Conservation (phyloP, 148 eudicot genomes). For the Gaultheria prostrata region DNA sequence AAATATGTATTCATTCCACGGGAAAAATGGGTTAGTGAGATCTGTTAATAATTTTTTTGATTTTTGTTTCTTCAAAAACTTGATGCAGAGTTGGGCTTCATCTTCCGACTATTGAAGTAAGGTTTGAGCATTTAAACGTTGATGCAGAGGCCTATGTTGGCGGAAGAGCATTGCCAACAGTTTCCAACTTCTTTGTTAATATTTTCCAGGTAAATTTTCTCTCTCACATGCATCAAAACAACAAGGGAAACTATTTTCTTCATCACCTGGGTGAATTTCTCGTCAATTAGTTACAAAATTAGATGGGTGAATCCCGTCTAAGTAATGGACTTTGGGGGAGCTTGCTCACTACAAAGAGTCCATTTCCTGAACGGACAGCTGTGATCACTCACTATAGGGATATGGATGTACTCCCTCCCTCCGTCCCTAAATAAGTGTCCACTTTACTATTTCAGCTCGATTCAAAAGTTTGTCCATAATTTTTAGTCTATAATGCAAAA, state of each 20-base stretch:
- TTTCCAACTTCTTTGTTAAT: conserved; percentile 64
- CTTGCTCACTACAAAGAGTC: too few species aligned
- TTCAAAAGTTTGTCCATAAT: too few species aligned
- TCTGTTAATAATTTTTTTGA: not conserved
- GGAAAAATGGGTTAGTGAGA: not conserved
- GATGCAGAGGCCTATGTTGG: conserved; percentile 74
- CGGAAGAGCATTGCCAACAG: conserved; percentile 78
- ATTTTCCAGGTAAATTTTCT: conserved; percentile 57
- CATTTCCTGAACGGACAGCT: too few species aligned
- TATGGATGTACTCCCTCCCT: too few species aligned
- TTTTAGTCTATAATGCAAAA: too few species aligned
- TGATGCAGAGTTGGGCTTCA: conserved; percentile 68
- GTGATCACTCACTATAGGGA: too few species aligned
- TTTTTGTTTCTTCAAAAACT: not conserved
- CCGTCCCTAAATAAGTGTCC: too few species aligned
- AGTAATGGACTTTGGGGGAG: too few species aligned
- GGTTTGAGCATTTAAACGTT: conserved; percentile 73
- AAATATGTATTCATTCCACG: not conserved
- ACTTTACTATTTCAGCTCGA: too few species aligned
- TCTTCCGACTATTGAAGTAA: conserved; percentile 86
- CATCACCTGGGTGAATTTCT: not conserved
- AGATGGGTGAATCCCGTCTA: too few species aligned
- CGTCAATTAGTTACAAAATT: too few species aligned
- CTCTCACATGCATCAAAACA: not conserved
- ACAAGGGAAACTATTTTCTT: not conserved